Evolutionary conservation across 805 yeast genomes (phyloP).

Genomic region (Saccharomycopsis malanga): DNA sequence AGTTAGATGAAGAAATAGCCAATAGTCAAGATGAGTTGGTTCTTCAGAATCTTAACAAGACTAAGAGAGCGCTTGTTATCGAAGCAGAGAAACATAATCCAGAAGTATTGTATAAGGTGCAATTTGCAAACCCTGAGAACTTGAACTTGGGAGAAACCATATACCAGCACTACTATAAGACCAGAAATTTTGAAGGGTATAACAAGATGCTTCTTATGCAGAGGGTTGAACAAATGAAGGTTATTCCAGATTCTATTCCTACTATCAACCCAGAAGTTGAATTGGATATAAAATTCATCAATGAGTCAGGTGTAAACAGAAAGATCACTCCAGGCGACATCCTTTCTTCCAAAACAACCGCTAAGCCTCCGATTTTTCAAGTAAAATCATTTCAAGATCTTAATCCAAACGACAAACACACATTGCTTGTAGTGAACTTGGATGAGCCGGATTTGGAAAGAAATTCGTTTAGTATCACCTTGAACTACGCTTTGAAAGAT

Average conservation of each 20-base stretch:
- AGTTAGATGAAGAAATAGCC: conserved; percentile 28
- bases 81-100: conserved; percentile 76
- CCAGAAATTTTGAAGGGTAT: conserved; percentile 60
- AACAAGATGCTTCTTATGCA: conserved; percentile 82
- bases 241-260: conserved; percentile 91
- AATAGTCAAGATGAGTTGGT: conserved; percentile 22
- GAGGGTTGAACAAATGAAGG: conserved; percentile 75
- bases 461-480: conserved; percentile 62
- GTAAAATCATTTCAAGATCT: conserved; percentile 63
- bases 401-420: conserved; percentile 49
- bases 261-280: conserved; percentile 77
- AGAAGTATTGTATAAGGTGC: conserved; percentile 68
- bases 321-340: conserved; percentile 76
- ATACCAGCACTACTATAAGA: conserved; percentile 59
- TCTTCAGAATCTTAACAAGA: conserved; percentile 19
- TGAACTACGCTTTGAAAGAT: conserved; percentile 74
- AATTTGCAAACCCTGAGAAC: conserved; percentile 36
- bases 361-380: conserved; percentile 68
- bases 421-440: conserved; percentile 81
- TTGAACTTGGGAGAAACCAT: conserved; percentile 72
- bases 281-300: conserved; percentile 68
- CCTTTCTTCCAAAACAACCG: conserved; percentile 66
- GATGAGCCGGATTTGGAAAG: conserved; percentile 73
- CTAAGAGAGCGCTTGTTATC: conserved; percentile 33
- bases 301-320: conserved; percentile 51